Evolutionary conservation across 768 basidiomycete species (phyloP).

Genomic region (Sporobolomyces phaffii): DNA sequence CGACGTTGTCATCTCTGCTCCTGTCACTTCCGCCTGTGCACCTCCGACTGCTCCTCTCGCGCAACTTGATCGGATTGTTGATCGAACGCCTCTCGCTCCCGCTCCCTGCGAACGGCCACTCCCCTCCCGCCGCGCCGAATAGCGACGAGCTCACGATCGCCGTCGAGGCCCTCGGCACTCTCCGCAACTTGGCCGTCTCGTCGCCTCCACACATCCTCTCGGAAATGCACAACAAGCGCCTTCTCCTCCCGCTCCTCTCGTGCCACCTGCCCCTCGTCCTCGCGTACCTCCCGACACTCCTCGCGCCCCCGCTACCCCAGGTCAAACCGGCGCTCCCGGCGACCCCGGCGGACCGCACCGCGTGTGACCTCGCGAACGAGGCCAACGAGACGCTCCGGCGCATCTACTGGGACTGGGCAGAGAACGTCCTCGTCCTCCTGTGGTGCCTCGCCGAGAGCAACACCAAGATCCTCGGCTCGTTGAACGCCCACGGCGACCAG

Average conservation of each 20-base stretch:
- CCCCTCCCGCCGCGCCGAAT: slow-evolving; percentile 15
- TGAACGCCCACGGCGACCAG: slow-evolving; percentile 20
- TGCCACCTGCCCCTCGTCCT: slow-evolving; percentile 34
- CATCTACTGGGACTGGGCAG: slow-evolving; percentile 37
- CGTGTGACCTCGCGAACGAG: slow-evolving; percentile 9
- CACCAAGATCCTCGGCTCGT: slow-evolving; percentile 34
- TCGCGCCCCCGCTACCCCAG: slow-evolving; percentile 10
- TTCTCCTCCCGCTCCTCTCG: slow-evolving; percentile 32
- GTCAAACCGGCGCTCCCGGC: slow-evolving; percentile 27
- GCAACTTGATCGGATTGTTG: slow-evolving; percentile 36
- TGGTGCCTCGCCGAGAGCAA: slow-evolving; percentile 38
- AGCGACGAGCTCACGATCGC: slow-evolving; percentile 20
- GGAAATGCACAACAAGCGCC: slow-evolving; percentile 40
- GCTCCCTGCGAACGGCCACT: neutral
- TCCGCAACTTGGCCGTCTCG: slow-evolving; percentile 38
- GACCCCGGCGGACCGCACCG: slow-evolving; percentile 14
- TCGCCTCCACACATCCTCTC: slow-evolving; percentile 31
- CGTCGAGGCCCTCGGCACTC: slow-evolving; percentile 32
- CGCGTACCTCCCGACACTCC: slow-evolving; percentile 19
- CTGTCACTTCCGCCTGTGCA: slow-evolving; percentile 29
- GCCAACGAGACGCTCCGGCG: slow-evolving; percentile 16
- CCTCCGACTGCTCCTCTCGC: slow-evolving; percentile 30
- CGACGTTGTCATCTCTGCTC: slow-evolving; percentile 19
- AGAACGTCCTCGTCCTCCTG: slow-evolving; percentile 33
- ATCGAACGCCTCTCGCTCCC: slow-evolving; percentile 34